These are phyloP conservation scores for Tolypocladium cylindrosporum DNA, from an alignment of 2,329 filamentous ascomycete genomes.

Conservation along the genomic window DNA sequence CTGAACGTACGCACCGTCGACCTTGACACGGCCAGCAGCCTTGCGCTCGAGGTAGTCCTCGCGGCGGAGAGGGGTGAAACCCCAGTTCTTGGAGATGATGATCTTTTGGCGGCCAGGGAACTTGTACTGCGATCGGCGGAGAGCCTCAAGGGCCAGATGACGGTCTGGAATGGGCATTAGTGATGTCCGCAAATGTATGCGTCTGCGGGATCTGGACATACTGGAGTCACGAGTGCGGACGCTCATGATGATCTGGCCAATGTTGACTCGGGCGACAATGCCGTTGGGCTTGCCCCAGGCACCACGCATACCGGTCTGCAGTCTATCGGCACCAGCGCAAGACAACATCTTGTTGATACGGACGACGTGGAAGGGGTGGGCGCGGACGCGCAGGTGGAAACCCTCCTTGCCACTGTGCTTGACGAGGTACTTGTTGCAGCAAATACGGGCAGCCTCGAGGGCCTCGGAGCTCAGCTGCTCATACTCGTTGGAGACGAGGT, in stretches of 20 bases:
- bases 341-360: slow-evolving; percentile 99
- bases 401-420: slow-evolving; percentile 63
- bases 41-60: slow-evolving; percentile 97
- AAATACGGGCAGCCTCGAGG: slow-evolving; percentile 99
- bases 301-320: slow-evolving; percentile 99
- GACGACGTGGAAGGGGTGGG: slow-evolving; percentile 99
- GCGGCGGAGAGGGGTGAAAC: slow-evolving; percentile 95
- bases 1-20: slow-evolving; percentile 98
- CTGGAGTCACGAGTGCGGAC: slow-evolving; percentile 92
- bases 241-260: slow-evolving; percentile 96
- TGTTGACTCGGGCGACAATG: slow-evolving; percentile 98
- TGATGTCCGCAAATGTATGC: neutral
- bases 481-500: slow-evolving; percentile 99
- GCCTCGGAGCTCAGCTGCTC: slow-evolving; percentile 99
- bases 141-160: slow-evolving; percentile 89
- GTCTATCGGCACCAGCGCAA: slow-evolving; percentile 99
- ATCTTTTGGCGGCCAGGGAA: slow-evolving; percentile 99
- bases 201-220: slow-evolving; percentile 32
- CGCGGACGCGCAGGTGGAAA: slow-evolving; percentile 70
- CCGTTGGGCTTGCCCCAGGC: slow-evolving; percentile 99
- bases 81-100: slow-evolving; percentile 99
- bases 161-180: slow-evolving; percentile 50
- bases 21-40: slow-evolving; percentile 84
- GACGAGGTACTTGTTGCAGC: slow-evolving; percentile 96
- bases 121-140: slow-evolving; percentile 99